A percentile compares a stretch with the other conserved stretches of the same genome.
Evolutionary conservation across 2,329 filamentous ascomycete genomes (phyloP).

Genomic region (Tolypocladium paradoxum): DNA sequence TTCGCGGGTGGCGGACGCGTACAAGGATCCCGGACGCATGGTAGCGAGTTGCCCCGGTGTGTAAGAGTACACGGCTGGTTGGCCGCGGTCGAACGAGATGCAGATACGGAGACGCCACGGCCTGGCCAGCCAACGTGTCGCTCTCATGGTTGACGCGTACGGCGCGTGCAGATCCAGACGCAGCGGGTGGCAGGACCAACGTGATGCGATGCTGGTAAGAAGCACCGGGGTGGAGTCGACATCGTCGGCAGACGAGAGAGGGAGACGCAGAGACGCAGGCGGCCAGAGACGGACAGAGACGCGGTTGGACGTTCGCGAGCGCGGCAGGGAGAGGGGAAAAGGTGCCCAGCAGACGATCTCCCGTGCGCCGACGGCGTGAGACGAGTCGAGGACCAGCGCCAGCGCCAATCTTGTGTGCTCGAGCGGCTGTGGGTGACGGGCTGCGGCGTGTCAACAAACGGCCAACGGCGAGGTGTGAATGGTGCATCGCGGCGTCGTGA

Average conservation of each 20-base stretch:
- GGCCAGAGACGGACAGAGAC: too few relatives aligned
- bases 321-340: background rate
- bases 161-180: background rate
- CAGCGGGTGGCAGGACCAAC: background rate
- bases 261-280: background rate
- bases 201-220: background rate
- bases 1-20: background rate
- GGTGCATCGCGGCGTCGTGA: background rate
- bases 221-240: background rate
- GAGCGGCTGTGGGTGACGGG: background rate
- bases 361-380: background rate
- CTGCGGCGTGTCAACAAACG: background rate
- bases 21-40: background rate
- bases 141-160: background rate
- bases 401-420: background rate
- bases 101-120: background rate
- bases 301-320: too few relatives aligned
- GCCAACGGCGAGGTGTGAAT: background rate
- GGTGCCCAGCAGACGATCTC: background rate
- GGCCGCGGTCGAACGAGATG: background rate
- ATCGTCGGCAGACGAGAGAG: background rate
- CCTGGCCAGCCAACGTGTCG: background rate
- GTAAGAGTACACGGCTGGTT: background rate
- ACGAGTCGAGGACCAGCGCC: background rate
- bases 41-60: background rate